A percentile compares a stretch with the other conserved stretches of the same genome.
phyloP scores from a whole-genome alignment of 2,329 filamentous ascomycete species.

The Pestalotiopsis sp. region DNA sequence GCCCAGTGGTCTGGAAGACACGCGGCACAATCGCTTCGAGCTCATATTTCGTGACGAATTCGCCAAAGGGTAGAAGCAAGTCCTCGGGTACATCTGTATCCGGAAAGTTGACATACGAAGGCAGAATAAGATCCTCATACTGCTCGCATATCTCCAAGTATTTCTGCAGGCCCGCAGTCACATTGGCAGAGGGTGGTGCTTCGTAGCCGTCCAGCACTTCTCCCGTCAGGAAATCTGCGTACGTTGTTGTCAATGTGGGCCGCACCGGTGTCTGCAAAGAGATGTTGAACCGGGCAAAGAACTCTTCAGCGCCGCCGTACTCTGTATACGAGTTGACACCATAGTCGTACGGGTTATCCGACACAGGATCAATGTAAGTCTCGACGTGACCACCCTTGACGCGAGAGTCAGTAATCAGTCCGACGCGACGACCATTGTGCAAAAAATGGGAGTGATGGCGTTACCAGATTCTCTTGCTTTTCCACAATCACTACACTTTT shows the following conservation, averaged over 20 bases:
- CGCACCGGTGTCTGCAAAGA: constrained; percentile 25
- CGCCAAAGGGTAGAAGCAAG: constrained; percentile 47
- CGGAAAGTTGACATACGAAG: constrained; percentile 42
- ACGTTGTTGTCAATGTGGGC: constrained; percentile 30
- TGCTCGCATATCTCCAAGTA: constrained; percentile 30
- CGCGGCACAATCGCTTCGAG: constrained; percentile 43
- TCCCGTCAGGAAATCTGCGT: constrained; percentile 41
- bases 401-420: no score
- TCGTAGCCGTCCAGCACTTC: constrained; percentile 26
- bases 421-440: no score
- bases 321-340: constrained; percentile 41
- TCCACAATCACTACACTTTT: constrained; percentile 40
- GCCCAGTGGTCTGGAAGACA: constrained; percentile 41
- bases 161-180: constrained; percentile 19
- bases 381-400: constrained; percentile 47
- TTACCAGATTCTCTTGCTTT: constrained; percentile 17
- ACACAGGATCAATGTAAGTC: constrained; percentile 47
- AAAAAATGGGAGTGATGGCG: no score
- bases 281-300: constrained; percentile 47
- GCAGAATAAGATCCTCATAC: constrained; percentile 35
- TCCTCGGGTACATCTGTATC: constrained; percentile 41
- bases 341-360: constrained; percentile 34
- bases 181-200: constrained; percentile 22
- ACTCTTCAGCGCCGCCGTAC: constrained; percentile 40
- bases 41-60: constrained; percentile 51